Base-by-base conservation (phyloP, 305 asterid genomes). In the Fraxinus dipetala region DNA sequence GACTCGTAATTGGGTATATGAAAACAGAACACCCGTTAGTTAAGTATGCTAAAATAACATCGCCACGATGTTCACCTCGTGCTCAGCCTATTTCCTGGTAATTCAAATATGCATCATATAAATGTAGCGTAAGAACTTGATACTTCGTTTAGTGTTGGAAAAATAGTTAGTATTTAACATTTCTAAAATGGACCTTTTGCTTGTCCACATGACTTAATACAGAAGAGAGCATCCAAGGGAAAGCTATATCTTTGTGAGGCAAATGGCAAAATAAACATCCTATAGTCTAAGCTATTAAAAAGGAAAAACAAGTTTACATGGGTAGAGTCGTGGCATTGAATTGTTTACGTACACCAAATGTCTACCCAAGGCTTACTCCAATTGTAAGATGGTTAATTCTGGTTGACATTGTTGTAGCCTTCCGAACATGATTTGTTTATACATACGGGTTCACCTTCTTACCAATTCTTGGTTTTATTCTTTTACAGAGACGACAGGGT, bases 401-500 rank as follows among this genome's bases (percentile, higher is more conserved):
- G 0, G 61, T n/a, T 51, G 20, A 54, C 6, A 18, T 10, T 43
- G 54, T 43, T 40, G 51, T 40, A 40, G 14, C 51, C 51, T 40
- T 40, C 51, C 4, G 14, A 38, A 38, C 48, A 38, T 38, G 48
- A 38, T 38, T 8, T 38, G 48, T 38, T 38, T 8, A 38, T 14
- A 38, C 48, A 38, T 38, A 38, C 13, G 13, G 7, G 24, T 10
- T 16, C 22, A 56, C 24, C 8, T 9, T 16, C 24, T 16, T 16
- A 20, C 69, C 4, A 59, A 59, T 75, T 73, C 26, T 61, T 69
- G 72, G 78, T 80, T 43, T 2, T 45, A 51, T 67, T 51, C 65
- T 80, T 28, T 82, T 83, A 24, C 94, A 93, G 98, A 88, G 91
- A 87, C 87, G 89, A 89, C 85, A 87, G 69, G 91, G 84, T 77